phyloP scores from a whole-genome alignment of 106 monocot species.

The Dioscorea dumetorum region DNA sequence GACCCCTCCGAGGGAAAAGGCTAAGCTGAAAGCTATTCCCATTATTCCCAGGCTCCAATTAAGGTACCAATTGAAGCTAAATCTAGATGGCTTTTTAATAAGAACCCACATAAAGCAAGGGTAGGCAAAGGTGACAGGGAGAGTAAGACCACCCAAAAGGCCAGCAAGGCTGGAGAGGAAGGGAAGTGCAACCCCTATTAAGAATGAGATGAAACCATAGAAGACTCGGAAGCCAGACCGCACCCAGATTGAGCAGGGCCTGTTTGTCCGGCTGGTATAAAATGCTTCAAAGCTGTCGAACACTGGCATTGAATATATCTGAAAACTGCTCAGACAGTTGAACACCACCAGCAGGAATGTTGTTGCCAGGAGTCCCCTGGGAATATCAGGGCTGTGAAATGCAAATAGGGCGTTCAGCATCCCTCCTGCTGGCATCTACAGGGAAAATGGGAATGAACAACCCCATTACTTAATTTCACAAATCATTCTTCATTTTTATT shows the following conservation, averaged over 20 bases:
- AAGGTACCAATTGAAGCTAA: constrained; percentile 71
- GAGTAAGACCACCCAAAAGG: constrained; percentile 78
- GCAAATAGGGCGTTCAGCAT: constrained; percentile 71
- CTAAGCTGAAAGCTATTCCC: constrained; percentile 83
- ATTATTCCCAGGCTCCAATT: constrained; percentile 78
- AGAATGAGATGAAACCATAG: constrained; percentile 79
- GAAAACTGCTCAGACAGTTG: constrained; percentile 93
- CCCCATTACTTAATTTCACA: too few species aligned
- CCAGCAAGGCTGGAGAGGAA: constrained; percentile 91
- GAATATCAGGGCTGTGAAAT: constrained; percentile 74
- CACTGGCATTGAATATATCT: constrained; percentile 96
- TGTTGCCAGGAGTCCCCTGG: constrained; percentile 58
- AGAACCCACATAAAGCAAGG: constrained; percentile 99
- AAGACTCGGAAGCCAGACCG: constrained; percentile 84
- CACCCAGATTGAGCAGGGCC: constrained; percentile 88
- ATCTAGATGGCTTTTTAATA: constrained; percentile 76
- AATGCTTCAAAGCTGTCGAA: constrained; percentile 96
- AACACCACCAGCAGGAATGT: constrained; percentile 88
- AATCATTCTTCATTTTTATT: too few species aligned
- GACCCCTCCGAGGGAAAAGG: constrained; percentile 76
- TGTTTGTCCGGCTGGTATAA: constrained; percentile 79
- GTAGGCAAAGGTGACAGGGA: constrained; percentile 95
- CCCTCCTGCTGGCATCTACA: constrained; percentile 88
- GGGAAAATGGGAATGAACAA: background rate
- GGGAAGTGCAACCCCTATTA: constrained; percentile 76